Base-by-base conservation (phyloP, 192 early-diverging fungal species). In the Coemansia sp. region DNA sequence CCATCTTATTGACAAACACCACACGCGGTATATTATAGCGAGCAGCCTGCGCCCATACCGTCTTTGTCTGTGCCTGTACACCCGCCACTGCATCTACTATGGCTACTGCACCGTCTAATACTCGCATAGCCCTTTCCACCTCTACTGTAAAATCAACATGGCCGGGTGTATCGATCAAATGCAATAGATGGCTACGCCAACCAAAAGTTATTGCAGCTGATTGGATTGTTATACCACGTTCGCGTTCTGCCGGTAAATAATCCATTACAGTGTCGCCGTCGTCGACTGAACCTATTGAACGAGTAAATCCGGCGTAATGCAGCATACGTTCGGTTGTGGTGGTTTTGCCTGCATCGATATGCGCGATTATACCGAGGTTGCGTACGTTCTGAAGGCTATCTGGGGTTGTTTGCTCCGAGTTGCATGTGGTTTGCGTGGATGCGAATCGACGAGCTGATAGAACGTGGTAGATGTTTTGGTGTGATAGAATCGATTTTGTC, bases 281-380 rank as follows among this genome's bases (percentile, higher is more conserved):
- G 73, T 98, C 93, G 0, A 96, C 94, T 62, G 96, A 90, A 89
- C 96, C 96, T 51, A 96, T 92, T 2, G 83, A 73, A 56, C 88
- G 88, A 1, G 94, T 97, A 51, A 92, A 91, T 22, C 96, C 95
- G 4, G 94, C 91, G 80, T 97, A 97, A 73, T 91, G 93, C 5
- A 98, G 88, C 92, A 98, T 97, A 7, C 96, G 90, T 69, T 98
- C 96, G n/a, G 95, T 96, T 0, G 94, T 96, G 1, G 96, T 98
- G 22, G 96, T 98, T 75, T 94, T 94, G 34, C 94, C 96, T 2
- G 96, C 96, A 73, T 98, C 96, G 63, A 98, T 96, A 69, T 98
- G 96, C 3, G 96, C 96, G 64, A 96, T 94, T 51, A 96, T 96
- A 12, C 94, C 96, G 65, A 98, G 89, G 64, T 96, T 98, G 63